Percentiles rank a stretch among this genome's conserved stretches.
These are phyloP conservation scores for Chytridiales sp. DNA, from an alignment of 371 early-diverging fungal species.

Conservation along the genomic window DNA sequence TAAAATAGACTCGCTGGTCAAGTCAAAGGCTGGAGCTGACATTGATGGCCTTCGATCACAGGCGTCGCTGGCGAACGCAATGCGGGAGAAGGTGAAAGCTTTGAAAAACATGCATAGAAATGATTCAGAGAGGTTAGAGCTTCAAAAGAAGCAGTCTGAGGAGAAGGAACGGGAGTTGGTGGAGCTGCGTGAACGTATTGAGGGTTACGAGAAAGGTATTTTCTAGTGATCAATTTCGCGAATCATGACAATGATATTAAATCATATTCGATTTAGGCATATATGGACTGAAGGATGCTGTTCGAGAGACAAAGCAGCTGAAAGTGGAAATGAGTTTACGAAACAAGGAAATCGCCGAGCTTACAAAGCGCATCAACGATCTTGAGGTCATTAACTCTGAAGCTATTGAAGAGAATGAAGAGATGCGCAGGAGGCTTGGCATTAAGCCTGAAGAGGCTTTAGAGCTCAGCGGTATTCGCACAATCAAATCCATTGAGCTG, in stretches of 20 bases:
- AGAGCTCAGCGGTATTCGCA: constrained; percentile 33
- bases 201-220: constrained; percentile 34
- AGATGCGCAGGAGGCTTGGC: constrained; percentile 35
- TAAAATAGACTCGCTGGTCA: constrained; percentile 27
- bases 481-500: constrained; percentile 38
- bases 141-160: constrained; percentile 32
- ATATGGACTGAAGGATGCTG: constrained; percentile 45
- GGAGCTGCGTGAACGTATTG: constrained; percentile 26
- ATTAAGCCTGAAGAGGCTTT: constrained; percentile 26
- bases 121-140: constrained; percentile 17
- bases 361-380: constrained; percentile 37
- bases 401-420: constrained; percentile 45
- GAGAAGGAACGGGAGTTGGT: constrained; percentile 39
- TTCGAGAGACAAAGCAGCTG: constrained; percentile 40
- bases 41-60: constrained; percentile 13
- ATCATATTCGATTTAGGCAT: constrained; percentile 19
- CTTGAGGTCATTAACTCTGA: constrained; percentile 34
- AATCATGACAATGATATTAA: not conserved
- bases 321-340: constrained; percentile 30
- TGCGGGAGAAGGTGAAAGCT: constrained; percentile 29
- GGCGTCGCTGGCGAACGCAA: constrained; percentile 10
- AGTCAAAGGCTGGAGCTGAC: constrained; percentile 14
- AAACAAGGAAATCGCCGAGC: constrained; percentile 36
- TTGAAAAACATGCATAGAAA: constrained; percentile 24
- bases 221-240: constrained; percentile 5